Evolutionary conservation across 2,329 filamentous ascomycete genomes (phyloP).

Genomic region (Ophiostoma tasmaniense): DNA sequence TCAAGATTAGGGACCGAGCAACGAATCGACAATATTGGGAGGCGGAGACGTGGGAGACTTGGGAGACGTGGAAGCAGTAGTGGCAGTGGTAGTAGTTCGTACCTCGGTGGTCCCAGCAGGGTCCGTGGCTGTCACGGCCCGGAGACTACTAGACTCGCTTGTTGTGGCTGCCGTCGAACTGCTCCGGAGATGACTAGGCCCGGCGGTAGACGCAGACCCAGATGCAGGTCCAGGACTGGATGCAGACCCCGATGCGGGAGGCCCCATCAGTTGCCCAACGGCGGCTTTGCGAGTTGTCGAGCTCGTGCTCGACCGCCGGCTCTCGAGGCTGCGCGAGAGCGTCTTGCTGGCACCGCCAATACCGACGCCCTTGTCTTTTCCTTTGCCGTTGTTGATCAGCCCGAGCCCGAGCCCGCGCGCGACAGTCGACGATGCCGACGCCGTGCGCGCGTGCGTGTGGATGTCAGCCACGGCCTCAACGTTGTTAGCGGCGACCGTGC

Average conservation of each 20-base stretch:
- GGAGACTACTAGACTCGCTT: conserved; percentile 52
- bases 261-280: conserved; percentile 26
- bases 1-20: conserved; percentile 39
- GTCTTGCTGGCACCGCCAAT: conserved; percentile 70
- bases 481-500: conserved; percentile 78
- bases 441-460: conserved; percentile 39
- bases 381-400: conserved; percentile 14
- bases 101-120: conserved; percentile 35
- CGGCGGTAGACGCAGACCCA: background rate
- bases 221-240: background rate
- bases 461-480: conserved; percentile 78
- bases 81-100: conserved; percentile 29
- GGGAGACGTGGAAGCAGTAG: conserved; percentile 21
- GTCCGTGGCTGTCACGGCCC: conserved; percentile 23
- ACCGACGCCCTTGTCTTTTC: conserved; percentile 37
- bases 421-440: conserved; percentile 25
- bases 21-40: conserved; percentile 33
- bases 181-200: background rate
- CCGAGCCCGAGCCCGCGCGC: background rate
- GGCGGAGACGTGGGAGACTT: background rate
- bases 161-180: conserved; percentile 23
- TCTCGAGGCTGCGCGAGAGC: conserved; percentile 81
- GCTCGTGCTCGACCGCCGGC: conserved; percentile 76
- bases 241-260: background rate
- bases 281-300: conserved; percentile 75